Percentiles rank a stretch among this genome's conserved stretches.
These are phyloP conservation scores for Staphylotrichum longicolle DNA, from an alignment of 495 filamentous ascomycete genomes.

Conservation along the genomic window DNA sequence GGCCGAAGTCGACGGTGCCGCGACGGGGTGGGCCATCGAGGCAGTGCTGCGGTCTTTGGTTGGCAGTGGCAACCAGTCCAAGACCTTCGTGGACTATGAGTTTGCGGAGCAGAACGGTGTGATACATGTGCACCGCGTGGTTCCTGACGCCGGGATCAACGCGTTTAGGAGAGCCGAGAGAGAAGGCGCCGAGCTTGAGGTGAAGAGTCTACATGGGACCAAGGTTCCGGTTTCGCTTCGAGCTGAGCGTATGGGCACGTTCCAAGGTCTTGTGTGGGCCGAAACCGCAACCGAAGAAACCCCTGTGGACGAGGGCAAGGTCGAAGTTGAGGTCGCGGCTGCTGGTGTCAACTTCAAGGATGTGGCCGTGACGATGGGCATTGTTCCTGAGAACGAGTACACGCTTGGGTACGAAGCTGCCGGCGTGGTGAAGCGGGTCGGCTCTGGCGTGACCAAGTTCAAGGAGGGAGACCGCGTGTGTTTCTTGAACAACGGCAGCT, in stretches of 20 bases:
- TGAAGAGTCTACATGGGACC: slow-evolving; percentile 6
- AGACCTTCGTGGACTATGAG: slow-evolving; percentile 27
- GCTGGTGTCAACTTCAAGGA: slow-evolving; percentile 48
- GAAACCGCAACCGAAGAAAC: neutral
- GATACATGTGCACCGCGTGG: slow-evolving; percentile 31
- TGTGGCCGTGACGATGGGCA: slow-evolving; percentile 39
- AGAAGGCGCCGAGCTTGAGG: neutral
- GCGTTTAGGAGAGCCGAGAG: slow-evolving; percentile 13
- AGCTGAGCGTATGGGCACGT: slow-evolving; percentile 26
- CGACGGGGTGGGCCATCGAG: slow-evolving; percentile 26
- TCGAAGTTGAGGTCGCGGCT: slow-evolving; percentile 36
- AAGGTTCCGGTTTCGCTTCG: slow-evolving; percentile 15
- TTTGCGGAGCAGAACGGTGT: slow-evolving; percentile 35
- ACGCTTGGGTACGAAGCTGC: slow-evolving; percentile 36
- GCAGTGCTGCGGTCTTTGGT: neutral
- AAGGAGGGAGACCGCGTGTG: slow-evolving; percentile 47
- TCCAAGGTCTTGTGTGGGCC: slow-evolving; percentile 14
- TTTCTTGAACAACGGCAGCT: slow-evolving; percentile 35
- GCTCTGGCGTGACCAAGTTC: slow-evolving; percentile 14
- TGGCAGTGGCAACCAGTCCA: neutral
- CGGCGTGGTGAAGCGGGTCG: slow-evolving; percentile 15
- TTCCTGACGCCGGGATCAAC: slow-evolving; percentile 26
- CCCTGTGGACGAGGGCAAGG: neutral
- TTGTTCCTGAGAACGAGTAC: slow-evolving; percentile 36
- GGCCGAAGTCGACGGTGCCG: slow-evolving; percentile 16